Conservation (phyloP, 164 flowering plant genomes). For the Berberis vulgaris region DNA sequence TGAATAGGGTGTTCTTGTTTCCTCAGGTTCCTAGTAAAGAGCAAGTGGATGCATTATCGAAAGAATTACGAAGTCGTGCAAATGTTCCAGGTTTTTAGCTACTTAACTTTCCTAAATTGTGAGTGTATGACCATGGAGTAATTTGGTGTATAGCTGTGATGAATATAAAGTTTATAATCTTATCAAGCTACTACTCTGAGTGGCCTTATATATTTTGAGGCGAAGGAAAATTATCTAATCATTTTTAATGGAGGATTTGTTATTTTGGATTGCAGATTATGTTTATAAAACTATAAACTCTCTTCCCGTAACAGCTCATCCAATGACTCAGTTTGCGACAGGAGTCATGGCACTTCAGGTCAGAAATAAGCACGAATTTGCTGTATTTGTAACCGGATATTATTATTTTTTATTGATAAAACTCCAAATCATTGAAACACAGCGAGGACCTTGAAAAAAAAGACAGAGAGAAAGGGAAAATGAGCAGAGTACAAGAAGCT, state of each 20-base stretch:
- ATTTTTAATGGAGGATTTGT: background rate
- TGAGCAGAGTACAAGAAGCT: too few species aligned
- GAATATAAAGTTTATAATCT: too few species aligned
- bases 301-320: constrained; percentile 79
- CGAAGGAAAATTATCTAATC: background rate
- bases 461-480: too few species aligned
- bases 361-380: background rate
- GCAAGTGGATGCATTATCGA: constrained; percentile 73
- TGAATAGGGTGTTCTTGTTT: background rate
- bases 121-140: too few species aligned
- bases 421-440: background rate
- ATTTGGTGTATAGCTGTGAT: too few species aligned
- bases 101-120: background rate
- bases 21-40: constrained; percentile 78
- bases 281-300: constrained; percentile 77
- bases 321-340: constrained; percentile 94
- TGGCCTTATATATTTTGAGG: too few species aligned
- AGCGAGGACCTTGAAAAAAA: too few species aligned
- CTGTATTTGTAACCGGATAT: background rate
- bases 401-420: background rate
- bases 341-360: constrained; percentile 99
- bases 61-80: constrained; percentile 69
- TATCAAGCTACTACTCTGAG: too few species aligned
- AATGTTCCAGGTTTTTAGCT: constrained; percentile 59
- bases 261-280: constrained; percentile 53